Conservation (phyloP, 2,329 filamentous ascomycete genomes). For the Trichoderma breve region DNA sequence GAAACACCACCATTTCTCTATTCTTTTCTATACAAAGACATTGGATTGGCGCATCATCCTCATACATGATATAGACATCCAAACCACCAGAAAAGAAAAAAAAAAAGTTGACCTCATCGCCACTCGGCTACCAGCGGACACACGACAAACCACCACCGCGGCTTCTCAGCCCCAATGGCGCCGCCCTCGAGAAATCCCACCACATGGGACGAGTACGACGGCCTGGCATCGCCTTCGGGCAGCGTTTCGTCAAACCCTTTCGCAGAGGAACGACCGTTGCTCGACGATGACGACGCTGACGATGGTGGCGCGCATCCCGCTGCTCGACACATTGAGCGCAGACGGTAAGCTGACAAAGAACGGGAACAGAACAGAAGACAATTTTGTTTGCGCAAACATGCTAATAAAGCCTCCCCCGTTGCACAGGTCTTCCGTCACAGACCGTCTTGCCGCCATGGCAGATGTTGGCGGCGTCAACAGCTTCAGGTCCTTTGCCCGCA, state of each 20-base stretch:
- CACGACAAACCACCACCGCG: background rate
- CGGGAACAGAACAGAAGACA: background rate
- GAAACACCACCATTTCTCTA: background rate
- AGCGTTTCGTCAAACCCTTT: slow-evolving; percentile 45
- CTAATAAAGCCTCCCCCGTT: background rate
- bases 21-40: background rate
- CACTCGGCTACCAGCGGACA: background rate
- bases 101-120: background rate
- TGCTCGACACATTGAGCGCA: slow-evolving; percentile 25
- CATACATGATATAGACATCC: background rate
- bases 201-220: slow-evolving; percentile 48
- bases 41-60: background rate
- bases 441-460: slow-evolving; percentile 55
- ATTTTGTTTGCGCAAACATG: background rate
- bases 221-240: slow-evolving; percentile 41
- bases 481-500: slow-evolving; percentile 88
- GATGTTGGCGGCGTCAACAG: slow-evolving; percentile 90
- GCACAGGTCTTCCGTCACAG: slow-evolving; percentile 57
- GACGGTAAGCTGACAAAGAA: slow-evolving; percentile 30
- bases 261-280: slow-evolving; percentile 46
- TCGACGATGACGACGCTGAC: slow-evolving; percentile 31
- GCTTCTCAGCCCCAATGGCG: slow-evolving; percentile 27
- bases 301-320: slow-evolving; percentile 20
- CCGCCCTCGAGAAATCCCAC: slow-evolving; percentile 38
- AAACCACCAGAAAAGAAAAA: background rate